A percentile compares a stretch with the other conserved stretches of the same genome.
Conservation (phyloP, 202 grass and related monocot species). For the Dendrocalamus latiflorus region DNA sequence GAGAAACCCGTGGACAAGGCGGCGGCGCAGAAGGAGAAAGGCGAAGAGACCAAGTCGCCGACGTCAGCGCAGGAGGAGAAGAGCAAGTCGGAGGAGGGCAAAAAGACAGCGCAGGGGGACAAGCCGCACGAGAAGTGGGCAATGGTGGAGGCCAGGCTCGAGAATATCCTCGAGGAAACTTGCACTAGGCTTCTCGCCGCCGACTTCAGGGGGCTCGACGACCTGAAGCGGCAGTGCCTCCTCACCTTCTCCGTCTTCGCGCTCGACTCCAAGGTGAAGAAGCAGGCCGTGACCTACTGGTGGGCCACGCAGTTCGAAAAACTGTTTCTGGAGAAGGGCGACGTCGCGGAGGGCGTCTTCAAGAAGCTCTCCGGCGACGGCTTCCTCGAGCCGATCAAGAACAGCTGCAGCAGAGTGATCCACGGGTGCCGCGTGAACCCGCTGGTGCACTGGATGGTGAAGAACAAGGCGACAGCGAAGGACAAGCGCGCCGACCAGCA, state of each 20-base stretch:
- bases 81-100: too few species aligned
- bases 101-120: too few species aligned
- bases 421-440: too few species aligned
- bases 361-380: not conserved
- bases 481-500: too few species aligned
- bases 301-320: conserved; percentile 32
- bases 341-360: not conserved
- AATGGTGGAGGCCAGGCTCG: not conserved
- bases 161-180: conserved; percentile 27
- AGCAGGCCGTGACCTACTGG: conserved; percentile 46
- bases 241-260: conserved; percentile 51
- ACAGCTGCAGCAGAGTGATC: too few species aligned
- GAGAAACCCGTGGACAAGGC: too few species aligned
- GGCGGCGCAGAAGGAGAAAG: too few species aligned
- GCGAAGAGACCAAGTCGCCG: too few species aligned
- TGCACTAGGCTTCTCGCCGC: conserved; percentile 2
- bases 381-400: too few species aligned
- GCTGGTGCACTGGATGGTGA: too few species aligned
- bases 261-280: conserved; percentile 36
- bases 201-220: not conserved
- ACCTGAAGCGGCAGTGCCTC: conserved; percentile 14
- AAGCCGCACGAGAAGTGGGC: not conserved
- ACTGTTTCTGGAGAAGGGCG: not conserved
- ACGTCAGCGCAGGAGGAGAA: too few species aligned
- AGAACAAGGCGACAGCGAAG: too few species aligned